Percentiles rank a stretch among this genome's conserved stretches.
Evolutionary conservation across 2,329 filamentous ascomycete species (phyloP).

Genomic region (Grosmannia serpens): DNA sequence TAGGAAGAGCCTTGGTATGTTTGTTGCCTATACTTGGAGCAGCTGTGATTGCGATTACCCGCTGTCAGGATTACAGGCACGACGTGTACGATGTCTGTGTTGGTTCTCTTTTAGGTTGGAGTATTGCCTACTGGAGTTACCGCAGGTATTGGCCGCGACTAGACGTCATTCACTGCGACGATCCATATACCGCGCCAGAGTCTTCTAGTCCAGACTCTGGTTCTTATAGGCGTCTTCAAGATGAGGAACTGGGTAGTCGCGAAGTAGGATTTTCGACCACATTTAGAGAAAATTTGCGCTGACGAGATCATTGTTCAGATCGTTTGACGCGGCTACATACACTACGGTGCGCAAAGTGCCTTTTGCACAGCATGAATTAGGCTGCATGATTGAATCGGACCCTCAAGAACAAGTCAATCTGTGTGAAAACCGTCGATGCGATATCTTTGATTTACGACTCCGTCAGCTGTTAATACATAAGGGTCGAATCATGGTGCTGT

Average conservation of each 20-base stretch:
- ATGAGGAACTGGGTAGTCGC: conserved; percentile 38
- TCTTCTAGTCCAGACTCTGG: conserved; percentile 11
- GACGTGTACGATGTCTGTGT: conserved; percentile 59
- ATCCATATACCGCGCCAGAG: conserved; percentile 41
- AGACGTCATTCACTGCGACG: conserved; percentile 38
- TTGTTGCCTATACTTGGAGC: conserved; percentile 49
- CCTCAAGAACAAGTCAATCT: background rate
- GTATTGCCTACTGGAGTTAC: conserved; percentile 55
- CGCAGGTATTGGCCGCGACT: conserved; percentile 50
- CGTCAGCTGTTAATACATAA: conserved; percentile 2
- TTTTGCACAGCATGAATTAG: background rate
- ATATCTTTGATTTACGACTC: background rate
- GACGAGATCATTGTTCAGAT: background rate
- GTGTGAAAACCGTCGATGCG: background rate
- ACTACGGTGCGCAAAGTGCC: no score
- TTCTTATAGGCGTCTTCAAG: conserved; percentile 32
- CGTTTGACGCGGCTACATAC: no score
- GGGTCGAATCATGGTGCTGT: background rate
- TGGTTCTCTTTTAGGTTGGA: conserved; percentile 48
- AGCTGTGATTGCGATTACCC: conserved; percentile 55
- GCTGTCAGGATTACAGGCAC: conserved; percentile 60
- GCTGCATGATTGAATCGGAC: background rate
- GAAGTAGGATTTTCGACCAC: conserved; percentile 22
- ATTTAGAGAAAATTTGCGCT: background rate
- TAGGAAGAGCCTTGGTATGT: conserved; percentile 45